phyloP scores from a whole-genome alignment of 2,329 filamentous ascomycete species.

The Alternaria sp. region DNA sequence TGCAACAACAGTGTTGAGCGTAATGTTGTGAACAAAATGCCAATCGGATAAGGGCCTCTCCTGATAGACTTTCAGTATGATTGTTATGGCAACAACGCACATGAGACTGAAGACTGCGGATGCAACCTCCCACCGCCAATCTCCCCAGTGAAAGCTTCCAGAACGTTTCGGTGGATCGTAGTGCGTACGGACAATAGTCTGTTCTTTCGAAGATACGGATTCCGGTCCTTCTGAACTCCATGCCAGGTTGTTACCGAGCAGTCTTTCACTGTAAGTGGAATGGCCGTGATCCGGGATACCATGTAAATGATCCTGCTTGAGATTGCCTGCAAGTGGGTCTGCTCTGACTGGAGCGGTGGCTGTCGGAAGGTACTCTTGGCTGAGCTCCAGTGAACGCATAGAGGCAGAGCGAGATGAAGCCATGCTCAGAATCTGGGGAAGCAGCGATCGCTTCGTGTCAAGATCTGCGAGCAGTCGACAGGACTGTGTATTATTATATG shows the following conservation, averaged over 20 bases:
- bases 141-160: neutral
- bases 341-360: neutral
- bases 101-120: conserved; percentile 5
- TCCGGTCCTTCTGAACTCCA: neutral
- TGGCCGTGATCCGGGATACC: neutral
- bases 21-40: neutral
- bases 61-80: conserved; percentile 1
- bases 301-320: neutral
- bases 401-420: neutral
- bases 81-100: conserved; percentile 3
- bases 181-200: neutral
- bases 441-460: neutral
- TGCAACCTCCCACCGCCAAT: conserved; percentile 18
- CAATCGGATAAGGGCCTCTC: conserved; percentile 8
- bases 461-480: neutral
- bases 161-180: neutral
- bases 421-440: neutral
- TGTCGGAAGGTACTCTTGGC: neutral
- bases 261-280: neutral
- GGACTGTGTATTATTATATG: neutral
- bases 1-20: conserved; percentile 12
- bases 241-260: neutral
- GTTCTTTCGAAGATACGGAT: neutral
- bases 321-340: neutral
- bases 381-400: neutral